phyloP scores from a whole-genome alignment of 768 basidiomycete genomes.

The Tulasnella sp. region DNA sequence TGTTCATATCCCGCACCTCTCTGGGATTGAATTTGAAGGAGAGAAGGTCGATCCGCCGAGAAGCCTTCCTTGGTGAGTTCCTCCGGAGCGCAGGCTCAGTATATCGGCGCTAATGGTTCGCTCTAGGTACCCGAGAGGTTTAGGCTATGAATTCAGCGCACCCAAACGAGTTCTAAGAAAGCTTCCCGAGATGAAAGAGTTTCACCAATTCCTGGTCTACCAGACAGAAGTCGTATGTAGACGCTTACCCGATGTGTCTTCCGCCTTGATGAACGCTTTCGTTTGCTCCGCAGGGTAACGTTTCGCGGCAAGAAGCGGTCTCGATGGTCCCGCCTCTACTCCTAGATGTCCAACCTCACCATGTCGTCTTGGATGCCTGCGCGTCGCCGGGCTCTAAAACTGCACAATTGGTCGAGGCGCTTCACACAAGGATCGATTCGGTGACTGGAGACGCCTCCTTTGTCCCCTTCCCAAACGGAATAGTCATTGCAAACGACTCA shows the following conservation, averaged over 20 bases:
- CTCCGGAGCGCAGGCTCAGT: not conserved
- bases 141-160: slow-evolving; percentile 95
- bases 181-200: slow-evolving; percentile 84
- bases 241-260: not conserved
- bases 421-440: slow-evolving; percentile 66
- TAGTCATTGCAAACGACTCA: slow-evolving; percentile 92
- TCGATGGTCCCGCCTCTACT: slow-evolving; percentile 99
- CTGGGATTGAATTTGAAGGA: slow-evolving; percentile 69
- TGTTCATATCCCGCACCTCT: slow-evolving; percentile 72
- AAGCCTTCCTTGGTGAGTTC: slow-evolving; percentile 74
- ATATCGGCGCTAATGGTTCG: not conserved
- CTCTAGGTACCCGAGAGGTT: slow-evolving; percentile 84
- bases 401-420: slow-evolving; percentile 90
- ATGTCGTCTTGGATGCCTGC: slow-evolving; percentile 95
- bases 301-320: slow-evolving; percentile 94
- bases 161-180: slow-evolving; percentile 85
- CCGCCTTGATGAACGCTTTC: not conserved
- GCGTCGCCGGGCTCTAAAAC: slow-evolving; percentile 99
- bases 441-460: slow-evolving; percentile 45
- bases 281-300: slow-evolving; percentile 66
- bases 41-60: slow-evolving; percentile 71
- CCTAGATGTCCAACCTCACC: slow-evolving; percentile 90
- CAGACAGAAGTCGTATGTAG: slow-evolving; percentile 90
- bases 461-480: slow-evolving; percentile 60
- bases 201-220: slow-evolving; percentile 93